These are phyloP conservation scores for Xerocomus amazonicus DNA, from an alignment of 1,284 basidiomycete species.

Conservation along the genomic window DNA sequence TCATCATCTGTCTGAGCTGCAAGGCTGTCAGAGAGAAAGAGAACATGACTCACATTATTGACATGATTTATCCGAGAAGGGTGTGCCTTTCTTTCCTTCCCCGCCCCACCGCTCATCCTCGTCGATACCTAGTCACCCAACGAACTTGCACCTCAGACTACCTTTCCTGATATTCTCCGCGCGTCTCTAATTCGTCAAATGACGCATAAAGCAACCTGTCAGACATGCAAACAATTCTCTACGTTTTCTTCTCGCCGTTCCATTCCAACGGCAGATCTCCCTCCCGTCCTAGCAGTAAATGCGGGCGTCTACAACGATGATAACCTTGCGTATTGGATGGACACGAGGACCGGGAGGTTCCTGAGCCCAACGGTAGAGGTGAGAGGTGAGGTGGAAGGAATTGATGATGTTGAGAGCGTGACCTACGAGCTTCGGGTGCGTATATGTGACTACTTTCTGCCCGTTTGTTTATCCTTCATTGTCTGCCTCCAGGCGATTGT, in stretches of 20 bases:
- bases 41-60: constrained; percentile 77
- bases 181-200: constrained; percentile 80
- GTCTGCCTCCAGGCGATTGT: constrained; percentile 62
- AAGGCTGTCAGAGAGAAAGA: constrained; percentile 69
- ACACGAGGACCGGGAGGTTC: constrained; percentile 46
- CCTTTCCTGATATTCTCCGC: constrained; percentile 73
- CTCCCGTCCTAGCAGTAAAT: constrained; percentile 87
- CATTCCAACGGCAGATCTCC: constrained; percentile 66
- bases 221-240: constrained; percentile 74
- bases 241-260: constrained; percentile 73
- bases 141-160: constrained; percentile 45
- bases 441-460: constrained; percentile 6
- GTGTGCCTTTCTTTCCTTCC: constrained; percentile 36
- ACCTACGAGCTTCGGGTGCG: constrained; percentile 74
- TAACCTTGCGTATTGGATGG: constrained; percentile 74
- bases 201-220: constrained; percentile 83
- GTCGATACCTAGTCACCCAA: constrained; percentile 37
- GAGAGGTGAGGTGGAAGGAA: constrained; percentile 55
- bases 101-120: not conserved
- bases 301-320: constrained; percentile 80
- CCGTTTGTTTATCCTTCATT: not conserved
- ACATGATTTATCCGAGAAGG: constrained; percentile 84
- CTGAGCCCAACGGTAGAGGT: constrained; percentile 53
- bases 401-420: constrained; percentile 53
- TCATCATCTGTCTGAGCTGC: constrained; percentile 76